Conservation (phyloP, 2,329 filamentous ascomycete species). For the Claviceps arundinis region DNA sequence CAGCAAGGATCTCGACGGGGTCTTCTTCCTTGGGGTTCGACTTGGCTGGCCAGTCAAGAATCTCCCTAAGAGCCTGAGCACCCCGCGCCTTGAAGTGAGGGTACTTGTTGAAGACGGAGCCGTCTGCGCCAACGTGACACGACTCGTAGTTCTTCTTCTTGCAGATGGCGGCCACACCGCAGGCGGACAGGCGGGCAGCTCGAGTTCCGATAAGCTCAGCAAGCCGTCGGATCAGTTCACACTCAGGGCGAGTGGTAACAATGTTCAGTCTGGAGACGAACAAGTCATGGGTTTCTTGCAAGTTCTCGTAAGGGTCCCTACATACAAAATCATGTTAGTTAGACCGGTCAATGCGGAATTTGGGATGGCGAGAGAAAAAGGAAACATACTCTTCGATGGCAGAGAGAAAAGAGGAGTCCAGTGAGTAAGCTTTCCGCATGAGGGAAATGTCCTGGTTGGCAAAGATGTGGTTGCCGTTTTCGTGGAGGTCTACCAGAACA, state of each 20-base stretch:
- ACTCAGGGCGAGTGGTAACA: constrained; percentile 57
- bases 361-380: neutral
- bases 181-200: constrained; percentile 82
- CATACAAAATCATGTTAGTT: neutral
- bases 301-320: constrained; percentile 87
- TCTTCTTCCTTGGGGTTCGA: constrained; percentile 59
- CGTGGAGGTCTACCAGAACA: constrained; percentile 71
- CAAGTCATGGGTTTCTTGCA: constrained; percentile 75
- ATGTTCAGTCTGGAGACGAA: constrained; percentile 68
- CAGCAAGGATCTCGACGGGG: constrained; percentile 73
- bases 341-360: neutral
- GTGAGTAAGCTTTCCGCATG: constrained; percentile 73
- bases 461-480: constrained; percentile 69
- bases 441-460: constrained; percentile 66
- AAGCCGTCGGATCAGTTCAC: constrained; percentile 77
- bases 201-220: constrained; percentile 92
- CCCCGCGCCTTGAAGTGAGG: constrained; percentile 93
- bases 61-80: constrained; percentile 80
- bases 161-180: constrained; percentile 90
- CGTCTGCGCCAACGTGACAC: constrained; percentile 92
- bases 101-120: constrained; percentile 98
- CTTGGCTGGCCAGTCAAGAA: constrained; percentile 81
- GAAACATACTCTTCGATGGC: constrained; percentile 67
- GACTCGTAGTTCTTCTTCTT: constrained; percentile 84
- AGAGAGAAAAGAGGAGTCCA: constrained; percentile 89